Evolutionary conservation across 208 protist genomes (phyloP), one percentile per base, ranked within the genome.

Genomic region (Leishmania lainsoni): DNA sequence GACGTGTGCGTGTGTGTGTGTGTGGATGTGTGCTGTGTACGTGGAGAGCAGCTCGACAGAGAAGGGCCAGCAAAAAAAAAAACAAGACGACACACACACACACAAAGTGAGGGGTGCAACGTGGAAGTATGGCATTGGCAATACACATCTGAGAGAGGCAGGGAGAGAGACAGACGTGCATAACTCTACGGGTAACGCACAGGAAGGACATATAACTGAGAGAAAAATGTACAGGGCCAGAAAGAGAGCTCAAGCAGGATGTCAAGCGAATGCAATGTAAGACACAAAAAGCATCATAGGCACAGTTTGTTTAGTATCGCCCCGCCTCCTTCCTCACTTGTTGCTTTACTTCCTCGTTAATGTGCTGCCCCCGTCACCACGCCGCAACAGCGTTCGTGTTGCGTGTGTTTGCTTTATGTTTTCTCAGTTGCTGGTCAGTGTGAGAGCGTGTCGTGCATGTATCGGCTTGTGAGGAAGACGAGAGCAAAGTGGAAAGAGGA

Each of bases 201-300:
- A 45, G 42, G 42, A 45, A 45, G 42, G 42, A 45, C 42, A 39
- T 73, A 71, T 52, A 78, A 59, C 78, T 72, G 22, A 49, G 35
- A 75, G 10, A 74, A 71, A 75, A 63, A 59, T 48, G 12, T 83
- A 32, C 73, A 45, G 52, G 66, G 65, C 63, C 22, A 79, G 70
- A 20, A 49, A 20, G 29, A 56, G 42, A 4, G n/a, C 14, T 39
- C 26, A 70, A 32, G 65, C 17, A 20, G 29, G 22, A 70, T 39
- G 39, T 45, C 42, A 45, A 45, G 42, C 48, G 48, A 76, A 17
- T 52, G 75, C 72, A 72, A 26, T 22, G 78, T 74, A 75, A 59
- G 81, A 79, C 32, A 39, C 71, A 58, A 58, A 61, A 74, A 83
- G 66, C 66, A 72, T 45, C 26, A 72, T 20, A 72, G 16, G 16